phyloP scores from a whole-genome alignment of 2,329 filamentous ascomycete species.

The Trichocomaceae sp. region DNA sequence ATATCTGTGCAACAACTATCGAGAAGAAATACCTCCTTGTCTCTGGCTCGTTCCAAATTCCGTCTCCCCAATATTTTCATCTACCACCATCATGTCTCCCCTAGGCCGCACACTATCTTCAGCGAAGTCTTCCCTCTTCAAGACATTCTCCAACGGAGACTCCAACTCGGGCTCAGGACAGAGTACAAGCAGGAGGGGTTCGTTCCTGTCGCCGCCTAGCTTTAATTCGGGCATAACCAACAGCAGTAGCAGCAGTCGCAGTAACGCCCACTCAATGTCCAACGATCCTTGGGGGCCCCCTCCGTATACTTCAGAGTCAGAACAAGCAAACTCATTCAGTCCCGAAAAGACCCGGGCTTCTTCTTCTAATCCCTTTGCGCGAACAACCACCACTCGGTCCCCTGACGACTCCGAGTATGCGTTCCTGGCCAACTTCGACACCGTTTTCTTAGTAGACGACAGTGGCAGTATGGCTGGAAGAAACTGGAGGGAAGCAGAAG shows the following conservation, averaged over 20 bases:
- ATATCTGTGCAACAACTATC: background rate
- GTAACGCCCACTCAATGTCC: background rate
- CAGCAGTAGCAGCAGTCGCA: background rate
- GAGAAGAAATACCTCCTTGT: too few species aligned
- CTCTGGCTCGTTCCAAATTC: too few species aligned
- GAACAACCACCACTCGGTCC: background rate
- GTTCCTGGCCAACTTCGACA: slow-evolving; percentile 76
- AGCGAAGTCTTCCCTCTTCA: background rate
- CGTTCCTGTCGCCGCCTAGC: background rate
- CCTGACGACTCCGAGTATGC: slow-evolving; percentile 60
- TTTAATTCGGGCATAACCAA: background rate
- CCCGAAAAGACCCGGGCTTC: background rate
- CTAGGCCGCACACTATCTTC: background rate
- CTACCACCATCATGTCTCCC: slow-evolving; percentile 10
- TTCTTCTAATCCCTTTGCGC: background rate
- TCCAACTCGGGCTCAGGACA: slow-evolving; percentile 1
- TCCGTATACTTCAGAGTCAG: slow-evolving; percentile 3
- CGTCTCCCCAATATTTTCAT: background rate
- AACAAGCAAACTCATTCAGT: background rate
- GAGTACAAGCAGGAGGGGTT: background rate
- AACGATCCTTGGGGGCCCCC: slow-evolving; percentile 2
- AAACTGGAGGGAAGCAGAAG: slow-evolving; percentile 68
- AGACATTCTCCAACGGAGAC: background rate
- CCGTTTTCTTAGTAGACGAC: slow-evolving; percentile 85
- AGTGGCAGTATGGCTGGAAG: slow-evolving; percentile 74